Evolutionary conservation across 495 filamentous ascomycete genomes (phyloP), one percentile per base, ranked within the genome.

Genomic region (Talaromyces stipitatus): DNA sequence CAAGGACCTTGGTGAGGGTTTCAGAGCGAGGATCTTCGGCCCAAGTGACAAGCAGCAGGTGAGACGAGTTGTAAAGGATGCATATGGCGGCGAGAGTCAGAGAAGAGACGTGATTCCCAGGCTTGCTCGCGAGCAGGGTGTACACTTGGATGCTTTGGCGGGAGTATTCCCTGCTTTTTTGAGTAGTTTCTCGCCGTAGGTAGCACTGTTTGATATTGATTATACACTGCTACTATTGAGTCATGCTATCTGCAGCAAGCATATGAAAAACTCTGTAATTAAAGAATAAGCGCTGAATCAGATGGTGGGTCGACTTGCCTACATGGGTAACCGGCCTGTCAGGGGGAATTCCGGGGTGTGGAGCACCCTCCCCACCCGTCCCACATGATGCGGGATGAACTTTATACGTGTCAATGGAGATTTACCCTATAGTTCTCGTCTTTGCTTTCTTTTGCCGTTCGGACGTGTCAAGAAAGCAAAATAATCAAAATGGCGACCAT

Each of bases 401-500:
- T n/a, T n/a, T n/a, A n/a, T n/a, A n/a, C n/a, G n/a, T n/a, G n/a
- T n/a, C n/a, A n/a, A n/a, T n/a, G n/a, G n/a, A n/a, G n/a, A n/a
- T n/a, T n/a, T n/a, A n/a, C n/a, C n/a, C n/a, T n/a, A n/a, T n/a
- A n/a, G n/a, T n/a, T n/a, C n/a, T n/a, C n/a, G n/a, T n/a, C n/a
- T n/a, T n/a, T n/a, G n/a, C n/a, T n/a, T n/a, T n/a, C n/a, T n/a
- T n/a, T n/a, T n/a, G n/a, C n/a, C n/a, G n/a, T n/a, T n/a, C n/a
- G n/a, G n/a, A n/a, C n/a, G n/a, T n/a, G n/a, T n/a, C n/a, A 10
- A 22, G 46, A 30, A 26, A 18, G 14, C 18, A 20, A 29, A 20
- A 66, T 65, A 33, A 9, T 24, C 48, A 63, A 36, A 27, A 72
- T 74, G 71, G 14, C 63, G 2, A 59, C 66, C 41, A 27, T 70